phyloP scores from a whole-genome alignment of 495 filamentous ascomycete species.

The Aspergillus egyptiacus region DNA sequence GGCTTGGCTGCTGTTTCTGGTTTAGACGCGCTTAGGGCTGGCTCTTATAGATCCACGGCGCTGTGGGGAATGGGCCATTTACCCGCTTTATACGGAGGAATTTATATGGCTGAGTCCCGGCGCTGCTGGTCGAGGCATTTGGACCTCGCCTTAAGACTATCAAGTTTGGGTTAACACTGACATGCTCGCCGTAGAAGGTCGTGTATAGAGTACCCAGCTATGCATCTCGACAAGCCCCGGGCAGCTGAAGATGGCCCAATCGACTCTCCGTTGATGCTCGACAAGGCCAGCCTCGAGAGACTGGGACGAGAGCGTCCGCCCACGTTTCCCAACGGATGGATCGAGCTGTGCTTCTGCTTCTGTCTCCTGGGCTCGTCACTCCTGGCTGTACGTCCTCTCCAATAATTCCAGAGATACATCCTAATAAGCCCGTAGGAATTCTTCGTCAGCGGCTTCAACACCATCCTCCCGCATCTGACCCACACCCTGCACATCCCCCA shows the following conservation, averaged over 20 bases:
- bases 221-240: not conserved
- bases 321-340: not conserved
- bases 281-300: not conserved
- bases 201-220: not conserved
- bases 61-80: no score
- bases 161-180: no score
- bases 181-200: no score
- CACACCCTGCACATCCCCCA: conserved; percentile 2
- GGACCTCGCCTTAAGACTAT: no score
- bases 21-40: not conserved
- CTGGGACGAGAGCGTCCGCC: conserved; percentile 10
- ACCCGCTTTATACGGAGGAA: no score
- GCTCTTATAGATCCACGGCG: not conserved
- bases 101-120: no score
- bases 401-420: not conserved
- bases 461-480: conserved; percentile 7
- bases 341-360: conserved; percentile 10
- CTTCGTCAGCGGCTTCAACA: conserved; percentile 12
- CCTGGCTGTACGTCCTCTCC: not conserved
- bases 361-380: conserved; percentile 3
- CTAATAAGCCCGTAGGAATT: conserved; percentile 4
- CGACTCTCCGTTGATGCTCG: not conserved
- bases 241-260: not conserved
- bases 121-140: no score
- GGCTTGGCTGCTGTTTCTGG: conserved; percentile 6